phyloP scores from a whole-genome alignment of 345 rosid genomes.

The Pistacia integerrima region DNA sequence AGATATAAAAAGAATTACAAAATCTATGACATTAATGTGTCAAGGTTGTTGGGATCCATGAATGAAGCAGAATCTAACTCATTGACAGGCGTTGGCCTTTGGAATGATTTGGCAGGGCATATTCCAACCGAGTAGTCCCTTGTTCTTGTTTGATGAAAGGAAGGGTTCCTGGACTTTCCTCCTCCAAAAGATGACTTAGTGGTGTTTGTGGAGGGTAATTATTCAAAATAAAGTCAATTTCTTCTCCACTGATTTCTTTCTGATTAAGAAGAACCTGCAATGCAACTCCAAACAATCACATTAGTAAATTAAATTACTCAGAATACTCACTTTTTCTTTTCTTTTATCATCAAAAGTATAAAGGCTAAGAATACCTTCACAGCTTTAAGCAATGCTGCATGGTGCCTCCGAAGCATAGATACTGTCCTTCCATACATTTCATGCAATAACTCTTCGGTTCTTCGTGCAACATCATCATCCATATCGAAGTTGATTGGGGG shows the following conservation, averaged over 20 bases:
- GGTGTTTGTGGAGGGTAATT: conserved; percentile 81
- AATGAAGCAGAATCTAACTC: conserved; percentile 1
- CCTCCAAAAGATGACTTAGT: conserved; percentile 56
- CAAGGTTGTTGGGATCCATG: not conserved
- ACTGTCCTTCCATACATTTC: conserved; percentile 64
- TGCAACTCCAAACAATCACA: not conserved
- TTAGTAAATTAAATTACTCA: not conserved
- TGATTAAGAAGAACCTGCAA: conserved; percentile 74
- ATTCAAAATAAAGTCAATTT: conserved; percentile 70
- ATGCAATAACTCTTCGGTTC: conserved; percentile 68
- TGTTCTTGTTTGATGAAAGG: conserved; percentile 44
- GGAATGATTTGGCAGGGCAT: conserved; percentile 41
- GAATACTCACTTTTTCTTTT: not conserved
- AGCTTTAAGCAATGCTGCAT: conserved; percentile 79
- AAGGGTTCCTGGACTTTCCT: conserved; percentile 75
- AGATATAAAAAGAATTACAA: not conserved
- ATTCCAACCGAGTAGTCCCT: conserved; percentile 39
- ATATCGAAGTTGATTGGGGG: conserved; percentile 81
- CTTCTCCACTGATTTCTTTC: conserved; percentile 81
- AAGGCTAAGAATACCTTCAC: conserved; percentile 55
- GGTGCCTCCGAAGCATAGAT: conserved; percentile 68
- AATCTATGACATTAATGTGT: not conserved
- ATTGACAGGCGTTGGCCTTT: conserved; percentile 27
- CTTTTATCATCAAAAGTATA: not conserved
- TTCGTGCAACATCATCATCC: conserved; percentile 75